Evolutionary conservation across 2,329 filamentous ascomycete genomes (phyloP), one percentile per base, ranked within the genome.

Genomic region (Aureobasidium sp.): DNA sequence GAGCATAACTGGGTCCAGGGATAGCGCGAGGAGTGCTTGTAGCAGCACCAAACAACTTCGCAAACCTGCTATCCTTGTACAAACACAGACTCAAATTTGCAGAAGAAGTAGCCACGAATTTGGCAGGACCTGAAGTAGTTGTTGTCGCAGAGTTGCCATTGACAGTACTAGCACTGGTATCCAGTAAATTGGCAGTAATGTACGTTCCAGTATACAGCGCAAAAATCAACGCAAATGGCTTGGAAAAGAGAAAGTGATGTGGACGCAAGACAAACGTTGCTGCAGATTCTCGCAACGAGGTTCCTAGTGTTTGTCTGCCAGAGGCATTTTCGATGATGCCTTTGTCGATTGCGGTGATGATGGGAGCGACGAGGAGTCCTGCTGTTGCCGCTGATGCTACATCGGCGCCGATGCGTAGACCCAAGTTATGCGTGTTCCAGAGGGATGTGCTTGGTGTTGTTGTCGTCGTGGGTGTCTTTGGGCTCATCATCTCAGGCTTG

Each of bases 301-400:
- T 73, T 65, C 74, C 73, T 61, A 91, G 79, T 5, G 84, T 79
- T 64, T 78, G 79, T 65, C 84, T 80, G 65, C 88, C 88, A 1
- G 87, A 89, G 21, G 88, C 86, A 73, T 91, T 91, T 75, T 91
- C 88, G 78, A 91, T 91, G 69, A 91, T 90, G 62, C 84, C 86
- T 89, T 88, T 85, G 74, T 96, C 91, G 74, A 97, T 94, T 66
- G 94, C 87, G 42, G 88, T 89, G 65, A 96, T 93, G 42, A 95
- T 72, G 1, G 92, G 91, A 60, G 91, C 90, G 51, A 96, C 88
- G 64, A 94, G 77, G 7, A 81, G 82, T 2, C 88, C 90, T 11
- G 91, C 90, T 49, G 83, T 82, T 2, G 83, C 81, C 1, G 90
- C 91, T 68, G 87, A 86, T 48, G 82, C 73, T 27, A 83, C 74